phyloP scores from a whole-genome alignment of 202 grass and related monocot species.

The Digitaria exilis region DNA sequence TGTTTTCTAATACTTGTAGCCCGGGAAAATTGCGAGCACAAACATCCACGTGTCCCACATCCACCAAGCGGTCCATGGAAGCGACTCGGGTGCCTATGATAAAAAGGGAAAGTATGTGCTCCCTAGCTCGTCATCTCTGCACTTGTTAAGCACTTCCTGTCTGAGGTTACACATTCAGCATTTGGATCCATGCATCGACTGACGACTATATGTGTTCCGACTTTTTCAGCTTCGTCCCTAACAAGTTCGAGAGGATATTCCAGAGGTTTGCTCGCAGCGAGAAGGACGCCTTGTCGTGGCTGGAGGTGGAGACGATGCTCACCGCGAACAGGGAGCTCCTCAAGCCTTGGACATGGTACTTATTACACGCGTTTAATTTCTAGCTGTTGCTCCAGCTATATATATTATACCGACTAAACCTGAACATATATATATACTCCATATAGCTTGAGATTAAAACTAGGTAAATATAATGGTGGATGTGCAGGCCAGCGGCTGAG shows the following conservation, averaged over 20 bases:
- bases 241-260: slow-evolving; percentile 1
- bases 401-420: no score
- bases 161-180: no score
- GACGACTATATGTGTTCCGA: neutral
- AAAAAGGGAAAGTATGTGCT: neutral
- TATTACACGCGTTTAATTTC: no score
- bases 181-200: no score
- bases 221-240: neutral
- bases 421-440: no score
- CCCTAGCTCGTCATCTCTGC: no score
- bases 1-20: neutral
- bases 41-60: slow-evolving; percentile 21
- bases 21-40: neutral
- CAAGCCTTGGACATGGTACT: neutral
- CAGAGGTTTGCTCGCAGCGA: neutral
- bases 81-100: slow-evolving; percentile 2
- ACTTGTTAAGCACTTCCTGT: no score
- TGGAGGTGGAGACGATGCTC: neutral
- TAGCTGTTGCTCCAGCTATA: no score
- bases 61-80: neutral
- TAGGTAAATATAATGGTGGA: no score
- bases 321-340: neutral
- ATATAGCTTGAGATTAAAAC: no score
- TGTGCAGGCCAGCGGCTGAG: neutral
- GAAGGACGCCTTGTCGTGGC: neutral